These are phyloP conservation scores for Metrosideros polymorpha DNA, from an alignment of 441 rosid genomes.

Conservation along the genomic window DNA sequence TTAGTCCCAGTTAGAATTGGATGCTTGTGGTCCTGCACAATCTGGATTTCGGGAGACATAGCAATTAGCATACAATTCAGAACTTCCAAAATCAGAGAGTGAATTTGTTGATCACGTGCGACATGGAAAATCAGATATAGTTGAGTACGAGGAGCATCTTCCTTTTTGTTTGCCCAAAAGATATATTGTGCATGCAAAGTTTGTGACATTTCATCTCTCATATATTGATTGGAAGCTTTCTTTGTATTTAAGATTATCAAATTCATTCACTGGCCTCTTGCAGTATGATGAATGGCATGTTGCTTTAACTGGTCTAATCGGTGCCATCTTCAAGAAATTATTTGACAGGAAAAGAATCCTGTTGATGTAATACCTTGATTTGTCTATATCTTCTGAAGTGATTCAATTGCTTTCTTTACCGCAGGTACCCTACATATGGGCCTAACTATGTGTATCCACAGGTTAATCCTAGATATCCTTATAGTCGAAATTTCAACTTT, in stretches of 20 bases:
- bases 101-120: not conserved
- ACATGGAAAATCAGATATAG: not conserved
- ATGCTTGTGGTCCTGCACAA: not conserved
- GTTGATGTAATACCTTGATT: not conserved
- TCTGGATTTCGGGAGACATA: not conserved
- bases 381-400: not conserved
- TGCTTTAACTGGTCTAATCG: not conserved
- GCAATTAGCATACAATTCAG: not conserved
- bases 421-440: constrained; percentile 10
- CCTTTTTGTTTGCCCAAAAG: not conserved
- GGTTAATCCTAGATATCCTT: constrained; percentile 4
- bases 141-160: not conserved
- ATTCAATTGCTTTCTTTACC: not conserved
- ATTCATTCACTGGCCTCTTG: not conserved
- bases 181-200: not conserved
- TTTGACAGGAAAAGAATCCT: not conserved
- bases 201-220: not conserved
- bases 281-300: not conserved
- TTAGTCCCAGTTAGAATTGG: not conserved
- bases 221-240: not conserved
- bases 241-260: not conserved
- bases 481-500: not conserved
- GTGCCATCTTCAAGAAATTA: not conserved
- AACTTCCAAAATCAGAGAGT: not conserved
- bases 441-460: constrained; percentile 3